phyloP scores from a whole-genome alignment of 2,329 filamentous ascomycete species.

The Xylariales sp. region DNA sequence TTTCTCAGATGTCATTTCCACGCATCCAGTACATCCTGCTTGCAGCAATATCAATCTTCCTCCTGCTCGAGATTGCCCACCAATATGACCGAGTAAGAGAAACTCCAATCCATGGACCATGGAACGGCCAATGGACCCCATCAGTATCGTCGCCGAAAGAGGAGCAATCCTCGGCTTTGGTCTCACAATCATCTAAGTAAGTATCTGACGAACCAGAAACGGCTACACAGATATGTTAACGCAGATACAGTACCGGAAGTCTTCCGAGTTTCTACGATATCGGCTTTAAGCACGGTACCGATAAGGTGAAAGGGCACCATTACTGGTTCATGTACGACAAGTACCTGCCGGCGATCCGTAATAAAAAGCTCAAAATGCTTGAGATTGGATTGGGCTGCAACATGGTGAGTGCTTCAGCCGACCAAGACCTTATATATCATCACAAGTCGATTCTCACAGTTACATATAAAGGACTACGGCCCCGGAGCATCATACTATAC shows the following conservation, averaged over 20 bases:
- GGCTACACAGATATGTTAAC: too few species aligned
- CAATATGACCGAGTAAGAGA: conserved; percentile 7
- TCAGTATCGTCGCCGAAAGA: too few species aligned
- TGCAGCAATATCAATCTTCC: conserved; percentile 6
- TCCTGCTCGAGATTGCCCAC: conserved; percentile 6
- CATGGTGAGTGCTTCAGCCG: conserved; percentile 21
- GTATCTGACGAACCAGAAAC: too few species aligned
- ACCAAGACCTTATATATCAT: too few species aligned
- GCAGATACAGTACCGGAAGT: too few species aligned
- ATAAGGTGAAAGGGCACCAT: conserved; percentile 31
- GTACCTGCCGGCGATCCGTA: conserved; percentile 26
- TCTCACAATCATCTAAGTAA: too few species aligned
- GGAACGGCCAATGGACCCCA: neutral
- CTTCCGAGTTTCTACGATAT: conserved; percentile 31
- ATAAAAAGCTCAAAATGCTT: conserved; percentile 31
- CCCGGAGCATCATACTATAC: conserved; percentile 33
- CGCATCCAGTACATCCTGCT: conserved; percentile 6
- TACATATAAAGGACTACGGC: conserved; percentile 29
- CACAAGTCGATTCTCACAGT: too few species aligned
- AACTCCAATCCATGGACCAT: conserved; percentile 2
- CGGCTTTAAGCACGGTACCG: conserved; percentile 29
- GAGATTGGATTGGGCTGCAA: conserved; percentile 37
- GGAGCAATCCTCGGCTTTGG: too few species aligned
- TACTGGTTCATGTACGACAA: conserved; percentile 37
- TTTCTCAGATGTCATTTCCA: too few species aligned